Percentiles rank a stretch among this genome's conserved stretches.
These are phyloP conservation scores for Phytopythium delawarense DNA, from an alignment of 352 stramenopile genomes.

Conservation along the genomic window DNA sequence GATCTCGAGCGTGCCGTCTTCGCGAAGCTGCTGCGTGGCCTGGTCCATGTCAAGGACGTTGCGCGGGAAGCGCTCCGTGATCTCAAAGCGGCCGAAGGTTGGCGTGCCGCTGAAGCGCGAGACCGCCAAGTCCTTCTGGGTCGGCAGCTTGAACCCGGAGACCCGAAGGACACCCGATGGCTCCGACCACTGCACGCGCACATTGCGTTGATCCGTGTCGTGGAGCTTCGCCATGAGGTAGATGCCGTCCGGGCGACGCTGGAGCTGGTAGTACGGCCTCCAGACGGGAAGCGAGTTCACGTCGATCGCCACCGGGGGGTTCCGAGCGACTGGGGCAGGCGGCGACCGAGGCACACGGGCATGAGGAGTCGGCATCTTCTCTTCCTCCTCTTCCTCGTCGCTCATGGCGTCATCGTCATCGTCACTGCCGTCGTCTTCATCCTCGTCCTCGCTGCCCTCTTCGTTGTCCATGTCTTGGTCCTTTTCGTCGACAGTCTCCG, in stretches of 20 bases:
- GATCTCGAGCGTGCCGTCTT: slow-evolving; percentile 51
- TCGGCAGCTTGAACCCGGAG: slow-evolving; percentile 47
- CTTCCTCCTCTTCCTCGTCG: slow-evolving; percentile 17
- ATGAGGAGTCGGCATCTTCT: background rate
- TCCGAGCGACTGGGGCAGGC: background rate
- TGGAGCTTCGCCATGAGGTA: slow-evolving; percentile 34
- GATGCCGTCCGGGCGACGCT: slow-evolving; percentile 39
- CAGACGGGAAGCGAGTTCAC: slow-evolving; percentile 37
- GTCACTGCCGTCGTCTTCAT: slow-evolving; percentile 11
- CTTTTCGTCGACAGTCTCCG: slow-evolving; percentile 7
- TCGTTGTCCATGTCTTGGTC: slow-evolving; percentile 15
- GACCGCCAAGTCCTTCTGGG: slow-evolving; percentile 50
- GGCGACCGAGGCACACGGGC: background rate
- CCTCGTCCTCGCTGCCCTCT: slow-evolving; percentile 9
- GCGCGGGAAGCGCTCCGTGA: slow-evolving; percentile 43
- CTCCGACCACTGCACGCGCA: slow-evolving; percentile 42
- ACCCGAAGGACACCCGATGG: slow-evolving; percentile 37
- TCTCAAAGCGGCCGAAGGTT: slow-evolving; percentile 67
- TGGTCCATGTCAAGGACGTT: slow-evolving; percentile 45
- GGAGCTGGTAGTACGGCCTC: slow-evolving; percentile 58
- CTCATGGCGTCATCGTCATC: slow-evolving; percentile 13
- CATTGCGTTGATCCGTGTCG: slow-evolving; percentile 21
- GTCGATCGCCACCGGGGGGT: slow-evolving; percentile 13
- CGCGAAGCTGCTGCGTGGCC: slow-evolving; percentile 40
- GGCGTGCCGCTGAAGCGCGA: slow-evolving; percentile 45